Evolutionary conservation across 768 basidiomycete species (phyloP), one percentile per base, ranked within the genome.

Genomic region (Psilocybe cyanescens): DNA sequence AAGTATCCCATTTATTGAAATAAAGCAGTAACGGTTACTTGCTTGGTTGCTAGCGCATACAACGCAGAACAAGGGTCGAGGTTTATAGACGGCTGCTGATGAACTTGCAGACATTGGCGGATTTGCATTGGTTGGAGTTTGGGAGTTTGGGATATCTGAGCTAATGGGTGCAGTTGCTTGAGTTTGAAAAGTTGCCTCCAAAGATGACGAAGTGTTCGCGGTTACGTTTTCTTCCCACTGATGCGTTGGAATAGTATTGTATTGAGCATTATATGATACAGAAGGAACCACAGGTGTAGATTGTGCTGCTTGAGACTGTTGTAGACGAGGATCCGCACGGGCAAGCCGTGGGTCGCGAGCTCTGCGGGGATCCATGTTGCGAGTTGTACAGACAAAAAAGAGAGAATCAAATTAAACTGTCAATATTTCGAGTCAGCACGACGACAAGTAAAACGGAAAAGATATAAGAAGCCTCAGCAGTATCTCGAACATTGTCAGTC

Each of bases 1-100:
- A 49, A 66, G 59, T 48, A 52, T 39, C 19, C 24, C 19, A 45
- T 35, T 46, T 19, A 37, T 57, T 28, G 45, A 45, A 41, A 8
- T 30, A 24, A 51, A 46, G 53, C 51, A 49, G 53, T 64, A 51
- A 45, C 61, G 59, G 47, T 44, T 29, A 77, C 86, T 62, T 73
- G 92, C 96, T 80, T 99, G 94, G 71, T 99, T 99, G 71, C 95
- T 98, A n/a, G 97, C 97, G 72, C 97, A 99, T 33, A 99, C 97
- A 8, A 99, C 94, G 71, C 97, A 99, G 78, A 99, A 99, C 49
- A 97, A 72, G 2, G 94, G 94, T 9, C 92, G 81, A 9, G 82
- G 76, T 74, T 86, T 94, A 68, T 88, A 88, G 28, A 65, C 59
- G 37, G 74, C 45, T 24, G 44, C 29, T 30, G 65, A 47, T 19